A percentile compares a stretch with the other conserved stretches of the same genome.
phyloP scores from a whole-genome alignment of 2,329 filamentous ascomycete genomes.

The Xylaria sp. region DNA sequence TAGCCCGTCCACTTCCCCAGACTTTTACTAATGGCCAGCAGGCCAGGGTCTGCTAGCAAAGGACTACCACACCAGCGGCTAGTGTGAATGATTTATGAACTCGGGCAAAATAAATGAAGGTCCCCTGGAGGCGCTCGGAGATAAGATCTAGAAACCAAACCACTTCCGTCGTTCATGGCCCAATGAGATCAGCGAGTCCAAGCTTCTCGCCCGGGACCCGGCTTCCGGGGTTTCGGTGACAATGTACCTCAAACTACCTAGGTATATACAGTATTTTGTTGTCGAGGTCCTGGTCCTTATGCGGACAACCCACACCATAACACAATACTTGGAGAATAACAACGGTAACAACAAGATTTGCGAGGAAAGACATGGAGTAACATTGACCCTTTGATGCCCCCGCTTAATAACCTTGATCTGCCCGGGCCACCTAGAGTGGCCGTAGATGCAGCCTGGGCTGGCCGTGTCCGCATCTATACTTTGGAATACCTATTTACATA shows the following conservation, averaged over 20 bases:
- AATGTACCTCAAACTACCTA: not conserved
- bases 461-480: no score
- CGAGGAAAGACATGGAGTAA: slow-evolving; percentile 22
- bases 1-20: slow-evolving; percentile 25
- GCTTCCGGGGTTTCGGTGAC: no score
- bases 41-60: no score
- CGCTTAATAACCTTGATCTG: slow-evolving; percentile 17
- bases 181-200: not conserved
- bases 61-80: not conserved
- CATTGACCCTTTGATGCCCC: slow-evolving; percentile 4
- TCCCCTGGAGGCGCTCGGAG: slow-evolving; percentile 2
- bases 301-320: not conserved
- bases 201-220: no score
- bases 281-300: slow-evolving; percentile 3
- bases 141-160: slow-evolving; percentile 9
- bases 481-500: no score
- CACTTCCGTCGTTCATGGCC: slow-evolving; percentile 1
- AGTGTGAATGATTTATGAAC: not conserved
- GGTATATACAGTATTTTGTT: not conserved
- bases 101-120: slow-evolving; percentile 6
- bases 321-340: not conserved
- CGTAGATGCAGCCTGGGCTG: no score
- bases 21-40: slow-evolving; percentile 18
- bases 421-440: no score
- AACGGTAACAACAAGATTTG: not conserved